A percentile compares a stretch with the other conserved stretches of the same genome.
phyloP scores from a whole-genome alignment of 1,139 yeast genomes.

The Candida albicans region DNA sequence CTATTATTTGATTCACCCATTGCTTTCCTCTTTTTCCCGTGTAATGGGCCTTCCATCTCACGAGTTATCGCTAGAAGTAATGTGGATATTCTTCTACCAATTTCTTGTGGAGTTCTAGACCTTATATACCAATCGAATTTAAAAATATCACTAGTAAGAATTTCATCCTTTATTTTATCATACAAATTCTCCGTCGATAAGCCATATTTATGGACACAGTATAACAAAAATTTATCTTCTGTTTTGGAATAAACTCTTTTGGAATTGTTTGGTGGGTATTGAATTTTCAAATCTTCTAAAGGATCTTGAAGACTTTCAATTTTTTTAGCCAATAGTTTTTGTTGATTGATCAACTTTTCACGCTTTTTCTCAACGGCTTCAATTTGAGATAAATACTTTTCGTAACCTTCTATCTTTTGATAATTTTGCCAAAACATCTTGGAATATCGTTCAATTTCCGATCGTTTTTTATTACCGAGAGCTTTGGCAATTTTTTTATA shows the following conservation, averaged over 20 bases:
- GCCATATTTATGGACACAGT: constrained; percentile 76
- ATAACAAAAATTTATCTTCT: constrained; percentile 81
- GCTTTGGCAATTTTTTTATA: constrained; percentile 61
- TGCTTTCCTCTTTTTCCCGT: constrained; percentile 33
- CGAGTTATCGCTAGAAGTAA: constrained; percentile 74
- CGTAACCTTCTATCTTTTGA: constrained; percentile 77
- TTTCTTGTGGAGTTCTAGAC: constrained; percentile 81
- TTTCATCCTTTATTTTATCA: constrained; percentile 77
- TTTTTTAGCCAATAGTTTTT: constrained; percentile 62
- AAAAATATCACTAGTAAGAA: constrained; percentile 70
- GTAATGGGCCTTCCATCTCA: constrained; percentile 72
- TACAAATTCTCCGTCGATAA: constrained; percentile 66
- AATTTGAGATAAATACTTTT: constrained; percentile 80
- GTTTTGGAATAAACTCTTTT: constrained; percentile 78
- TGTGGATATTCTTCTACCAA: constrained; percentile 80
- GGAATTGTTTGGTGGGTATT: constrained; percentile 91
- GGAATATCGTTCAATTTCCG: constrained; percentile 70
- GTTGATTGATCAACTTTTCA: constrained; percentile 63
- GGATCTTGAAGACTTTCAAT: constrained; percentile 68
- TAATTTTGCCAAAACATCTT: constrained; percentile 75
- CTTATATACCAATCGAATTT: constrained; percentile 87
- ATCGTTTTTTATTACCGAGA: constrained; percentile 64
- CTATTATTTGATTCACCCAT: constrained; percentile 27
- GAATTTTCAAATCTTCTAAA: constrained; percentile 69
- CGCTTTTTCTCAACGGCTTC: constrained; percentile 85